Evolutionary conservation across 139 green algal genomes (phyloP).

Genomic region (Edaphochlamys debaryana): DNA sequence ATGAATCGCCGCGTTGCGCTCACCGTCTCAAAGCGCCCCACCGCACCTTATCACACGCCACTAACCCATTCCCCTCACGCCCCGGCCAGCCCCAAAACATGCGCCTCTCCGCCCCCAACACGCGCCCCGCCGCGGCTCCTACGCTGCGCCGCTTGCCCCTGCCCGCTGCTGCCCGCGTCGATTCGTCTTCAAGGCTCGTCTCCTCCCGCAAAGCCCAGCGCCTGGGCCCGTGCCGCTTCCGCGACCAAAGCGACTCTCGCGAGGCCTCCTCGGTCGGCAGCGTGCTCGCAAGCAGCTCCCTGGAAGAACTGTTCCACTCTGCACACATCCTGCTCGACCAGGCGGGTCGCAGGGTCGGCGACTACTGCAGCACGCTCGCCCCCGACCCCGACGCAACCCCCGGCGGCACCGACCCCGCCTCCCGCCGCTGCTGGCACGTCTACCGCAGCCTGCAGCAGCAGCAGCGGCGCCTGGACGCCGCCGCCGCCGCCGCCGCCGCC

Average conservation of each 20-base stretch:
- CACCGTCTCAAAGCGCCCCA: too few relatives aligned
- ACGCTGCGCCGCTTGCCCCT: too few relatives aligned
- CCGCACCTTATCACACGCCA: too few relatives aligned
- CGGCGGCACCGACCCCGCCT: not conserved
- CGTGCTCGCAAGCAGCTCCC: not conserved
- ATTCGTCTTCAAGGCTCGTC: not conserved
- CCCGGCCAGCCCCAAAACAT: too few relatives aligned
- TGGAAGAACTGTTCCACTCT: not conserved
- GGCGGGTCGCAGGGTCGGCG: not conserved
- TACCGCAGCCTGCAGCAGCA: slow-evolving; percentile 5
- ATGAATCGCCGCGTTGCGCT: too few relatives aligned
- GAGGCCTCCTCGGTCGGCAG: not conserved
- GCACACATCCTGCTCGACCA: not conserved
- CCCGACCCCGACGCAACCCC: not conserved
- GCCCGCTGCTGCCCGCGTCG: too few relatives aligned
- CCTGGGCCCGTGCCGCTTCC: too few relatives aligned
- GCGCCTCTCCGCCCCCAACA: too few relatives aligned
- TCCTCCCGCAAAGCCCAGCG: not conserved
- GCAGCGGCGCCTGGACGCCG: not conserved
- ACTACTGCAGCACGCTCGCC: slow-evolving; percentile 19
- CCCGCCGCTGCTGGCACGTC: slow-evolving; percentile 17
- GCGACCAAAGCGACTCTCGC: too few relatives aligned
- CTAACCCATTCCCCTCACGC: too few relatives aligned
- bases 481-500: slow-evolving; percentile 5
- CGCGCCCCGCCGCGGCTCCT: too few relatives aligned